Conservation (phyloP, 345 rosid species). For the Eucalyptus pauciflora region DNA sequence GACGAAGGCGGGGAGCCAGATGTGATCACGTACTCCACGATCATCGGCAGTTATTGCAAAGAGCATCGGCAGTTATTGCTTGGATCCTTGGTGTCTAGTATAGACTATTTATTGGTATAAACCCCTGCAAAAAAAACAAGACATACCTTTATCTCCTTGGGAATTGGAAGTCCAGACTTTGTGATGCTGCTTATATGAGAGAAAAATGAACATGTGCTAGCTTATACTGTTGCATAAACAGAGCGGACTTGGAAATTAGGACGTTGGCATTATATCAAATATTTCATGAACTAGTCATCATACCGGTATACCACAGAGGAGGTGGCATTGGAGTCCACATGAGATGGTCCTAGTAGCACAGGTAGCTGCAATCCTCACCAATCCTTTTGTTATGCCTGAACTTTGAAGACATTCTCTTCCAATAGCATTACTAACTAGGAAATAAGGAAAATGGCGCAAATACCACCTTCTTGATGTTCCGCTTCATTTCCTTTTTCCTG, state of each 20-base stretch:
- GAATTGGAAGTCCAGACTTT: neutral
- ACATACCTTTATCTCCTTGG: no score
- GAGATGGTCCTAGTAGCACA: neutral
- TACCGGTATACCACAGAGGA: neutral
- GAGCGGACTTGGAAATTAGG: neutral
- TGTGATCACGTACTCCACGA: no score
- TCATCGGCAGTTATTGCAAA: no score
- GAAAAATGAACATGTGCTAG: neutral
- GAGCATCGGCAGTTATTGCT: no score
- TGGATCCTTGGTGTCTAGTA: no score
- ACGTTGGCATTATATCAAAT: neutral
- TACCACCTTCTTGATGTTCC: no score
- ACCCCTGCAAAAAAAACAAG: no score
- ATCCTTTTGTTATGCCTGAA: neutral
- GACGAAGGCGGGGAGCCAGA: no score
- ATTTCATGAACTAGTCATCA: neutral
- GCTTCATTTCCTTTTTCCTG: neutral
- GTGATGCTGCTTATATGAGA: neutral
- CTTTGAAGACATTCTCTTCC: neutral
- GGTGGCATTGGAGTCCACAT: neutral
- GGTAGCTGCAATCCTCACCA: neutral
- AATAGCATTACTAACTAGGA: neutral
- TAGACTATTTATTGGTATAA: no score
- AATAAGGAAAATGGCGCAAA: no score
- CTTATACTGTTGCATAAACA: neutral